phyloP scores from a whole-genome alignment of 441 rosid genomes.

The Daphne laureola region DNA sequence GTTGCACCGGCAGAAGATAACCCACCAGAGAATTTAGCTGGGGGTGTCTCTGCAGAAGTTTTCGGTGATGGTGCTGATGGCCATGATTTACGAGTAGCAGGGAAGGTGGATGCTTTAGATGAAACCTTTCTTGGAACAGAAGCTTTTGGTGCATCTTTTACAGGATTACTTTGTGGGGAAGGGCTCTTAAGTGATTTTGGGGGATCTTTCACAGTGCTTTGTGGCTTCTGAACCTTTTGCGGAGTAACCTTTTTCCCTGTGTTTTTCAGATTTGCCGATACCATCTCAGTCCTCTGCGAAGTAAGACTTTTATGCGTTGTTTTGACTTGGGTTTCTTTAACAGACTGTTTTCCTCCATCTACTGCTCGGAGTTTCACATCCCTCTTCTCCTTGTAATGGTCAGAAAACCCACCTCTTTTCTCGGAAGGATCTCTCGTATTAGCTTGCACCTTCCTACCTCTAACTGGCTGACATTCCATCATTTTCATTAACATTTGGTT shows the following conservation, averaged over 20 bases:
- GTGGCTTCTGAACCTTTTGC: slow-evolving; percentile 24
- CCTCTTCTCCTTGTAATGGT: slow-evolving; percentile 52
- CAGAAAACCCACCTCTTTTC: slow-evolving; percentile 52
- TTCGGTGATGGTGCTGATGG: slow-evolving; percentile 47
- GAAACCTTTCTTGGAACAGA: slow-evolving; percentile 30
- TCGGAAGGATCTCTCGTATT: slow-evolving; percentile 22
- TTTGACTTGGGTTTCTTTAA: slow-evolving; percentile 43
- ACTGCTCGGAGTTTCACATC: slow-evolving; percentile 50
- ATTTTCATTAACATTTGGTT: slow-evolving; percentile 44
- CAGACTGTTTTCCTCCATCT: slow-evolving; percentile 39
- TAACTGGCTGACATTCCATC: slow-evolving; percentile 28
- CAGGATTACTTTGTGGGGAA: slow-evolving; percentile 31
- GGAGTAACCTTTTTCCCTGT: slow-evolving; percentile 25
- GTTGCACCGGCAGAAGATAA: slow-evolving; percentile 32
- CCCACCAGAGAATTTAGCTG: slow-evolving; percentile 32
- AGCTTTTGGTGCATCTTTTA: slow-evolving; percentile 34
- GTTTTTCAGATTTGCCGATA: slow-evolving; percentile 27
- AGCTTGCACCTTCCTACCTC: slow-evolving; percentile 19
- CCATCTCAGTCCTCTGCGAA: slow-evolving; percentile 46
- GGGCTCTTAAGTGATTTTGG: slow-evolving; percentile 16
- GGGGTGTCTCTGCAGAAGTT: slow-evolving; percentile 25
- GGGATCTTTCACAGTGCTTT: slow-evolving; percentile 1
- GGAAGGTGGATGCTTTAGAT: slow-evolving; percentile 32
- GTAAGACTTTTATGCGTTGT: slow-evolving; percentile 46
- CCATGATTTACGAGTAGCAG: slow-evolving; percentile 52